These are phyloP conservation scores for Fusarium pseudocircinatum DNA, from an alignment of 2,329 filamentous ascomycete genomes.

Conservation along the genomic window DNA sequence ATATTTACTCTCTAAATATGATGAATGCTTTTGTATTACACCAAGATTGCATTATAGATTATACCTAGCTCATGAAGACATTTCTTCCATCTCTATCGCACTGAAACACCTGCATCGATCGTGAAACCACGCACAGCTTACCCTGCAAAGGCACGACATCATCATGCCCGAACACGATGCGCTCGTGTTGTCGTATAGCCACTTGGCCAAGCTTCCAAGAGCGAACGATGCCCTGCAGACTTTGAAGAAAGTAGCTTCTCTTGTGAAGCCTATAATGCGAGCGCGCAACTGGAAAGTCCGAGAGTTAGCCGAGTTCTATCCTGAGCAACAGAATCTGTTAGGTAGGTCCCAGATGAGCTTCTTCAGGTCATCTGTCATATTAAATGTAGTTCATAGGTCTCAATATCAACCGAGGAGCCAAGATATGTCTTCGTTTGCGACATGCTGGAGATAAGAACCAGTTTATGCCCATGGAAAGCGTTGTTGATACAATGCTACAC, in stretches of 20 bases:
- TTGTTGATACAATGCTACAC: slow-evolving; percentile 92
- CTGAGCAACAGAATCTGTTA: slow-evolving; percentile 75
- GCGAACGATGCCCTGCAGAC: slow-evolving; percentile 64
- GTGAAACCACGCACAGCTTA: slow-evolving; percentile 9
- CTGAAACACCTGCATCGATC: neutral
- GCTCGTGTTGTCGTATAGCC: slow-evolving; percentile 58
- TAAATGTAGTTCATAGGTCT: slow-evolving; percentile 61
- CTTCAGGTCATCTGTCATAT: neutral
- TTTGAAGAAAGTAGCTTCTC: slow-evolving; percentile 82
- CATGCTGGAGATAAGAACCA: slow-evolving; percentile 77
- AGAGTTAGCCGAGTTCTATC: slow-evolving; percentile 86
- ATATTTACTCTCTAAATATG: neutral
- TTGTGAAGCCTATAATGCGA: slow-evolving; percentile 96
- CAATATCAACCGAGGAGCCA: slow-evolving; percentile 79
- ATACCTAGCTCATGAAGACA: slow-evolving; percentile 2
- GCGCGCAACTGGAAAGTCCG: slow-evolving; percentile 83
- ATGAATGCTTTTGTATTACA: neutral
- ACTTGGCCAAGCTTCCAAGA: slow-evolving; percentile 58
- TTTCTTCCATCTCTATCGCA: neutral
- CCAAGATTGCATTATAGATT: neutral
- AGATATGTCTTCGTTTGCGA: slow-evolving; percentile 84
- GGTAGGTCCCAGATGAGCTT: slow-evolving; percentile 65
- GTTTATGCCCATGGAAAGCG: slow-evolving; percentile 82
- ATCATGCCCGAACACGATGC: slow-evolving; percentile 50
- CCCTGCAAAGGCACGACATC: slow-evolving; percentile 4